Evolutionary conservation across 2,329 filamentous ascomycete genomes (phyloP), one percentile per base, ranked within the genome.

Genomic region (Cladosporium velox): DNA sequence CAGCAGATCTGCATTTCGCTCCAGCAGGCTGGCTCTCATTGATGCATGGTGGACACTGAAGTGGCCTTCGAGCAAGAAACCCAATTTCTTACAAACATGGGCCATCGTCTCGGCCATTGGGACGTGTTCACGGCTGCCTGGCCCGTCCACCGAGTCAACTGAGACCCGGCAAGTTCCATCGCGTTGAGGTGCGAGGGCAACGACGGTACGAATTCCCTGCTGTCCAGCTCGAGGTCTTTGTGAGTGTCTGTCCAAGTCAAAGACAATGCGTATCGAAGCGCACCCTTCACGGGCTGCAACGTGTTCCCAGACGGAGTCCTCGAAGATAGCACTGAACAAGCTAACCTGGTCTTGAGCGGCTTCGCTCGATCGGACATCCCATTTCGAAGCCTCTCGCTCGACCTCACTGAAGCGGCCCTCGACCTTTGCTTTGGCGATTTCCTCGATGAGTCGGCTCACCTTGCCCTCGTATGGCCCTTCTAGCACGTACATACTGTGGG

Each of bases 391-490:
- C 76, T 97, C 92, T 66, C 93, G 87, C 79, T 97, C 92, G n/a
- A 82, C 77, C 75, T 97, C 93, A 0, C 91, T 82, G 73, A 96
- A 97, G 12, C 93, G 87, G 6, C 89, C 90, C 78, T 97, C 94
- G 15, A 97, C 88, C 69, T 90, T 88, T 10, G 93, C 93, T 79
- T 94, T 96, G 58, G 89, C 87, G 14, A 97, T 84, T 70, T 98
- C 95, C 78, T 98, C 94, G 32, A 88, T 88, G 78, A 92, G 89
- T 67, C 90, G 91, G 21, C 84, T 81, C 1, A 90, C 91, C 76
- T 89, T 93, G 30, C 88, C 89, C 74, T 96, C 91, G 72, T 94
- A 94, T 8, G 86, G 80, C 62, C 92, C 91, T 60, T 89, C 86
- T 1, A 96, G 84, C 49, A 90, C 78, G 73, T 96, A 90, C 70